Evolutionary conservation across 2,329 filamentous ascomycete genomes (phyloP).

Genomic region (Fusarium sulawesiense): DNA sequence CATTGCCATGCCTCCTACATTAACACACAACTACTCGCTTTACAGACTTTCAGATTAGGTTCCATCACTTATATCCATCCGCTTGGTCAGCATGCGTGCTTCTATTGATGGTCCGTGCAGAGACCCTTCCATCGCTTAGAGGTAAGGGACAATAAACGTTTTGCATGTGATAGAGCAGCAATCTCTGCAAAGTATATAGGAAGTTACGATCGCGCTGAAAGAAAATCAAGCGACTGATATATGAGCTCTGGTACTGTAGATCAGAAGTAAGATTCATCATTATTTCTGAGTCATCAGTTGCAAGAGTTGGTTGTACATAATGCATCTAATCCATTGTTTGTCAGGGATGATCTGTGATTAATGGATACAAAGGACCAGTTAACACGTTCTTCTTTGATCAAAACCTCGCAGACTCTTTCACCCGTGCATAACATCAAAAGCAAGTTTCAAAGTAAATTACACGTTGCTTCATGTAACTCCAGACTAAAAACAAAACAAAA

Average conservation of each 20-base stretch:
- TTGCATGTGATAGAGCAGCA: slow-evolving; percentile 21
- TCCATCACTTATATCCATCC: not conserved
- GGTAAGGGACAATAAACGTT: not conserved
- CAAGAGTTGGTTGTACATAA: not conserved
- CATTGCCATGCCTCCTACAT: not conserved
- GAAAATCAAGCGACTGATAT: not conserved
- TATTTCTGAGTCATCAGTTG: not conserved
- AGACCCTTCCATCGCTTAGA: slow-evolving; percentile 7
- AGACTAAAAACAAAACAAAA: not conserved
- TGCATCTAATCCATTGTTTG: not conserved
- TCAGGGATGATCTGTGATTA: not conserved
- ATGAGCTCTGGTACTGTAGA: not conserved
- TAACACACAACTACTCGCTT: not conserved
- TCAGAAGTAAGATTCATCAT: not conserved
- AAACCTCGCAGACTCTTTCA: not conserved
- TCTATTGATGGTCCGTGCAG: slow-evolving; percentile 13
- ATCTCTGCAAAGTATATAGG: not conserved
- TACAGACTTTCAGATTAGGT: not conserved
- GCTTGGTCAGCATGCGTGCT: not conserved
- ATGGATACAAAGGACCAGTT: not conserved
- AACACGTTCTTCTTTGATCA: not conserved
- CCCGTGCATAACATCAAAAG: not conserved
- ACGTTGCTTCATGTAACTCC: not conserved
- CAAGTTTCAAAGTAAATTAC: not conserved
- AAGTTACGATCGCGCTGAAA: not conserved